A percentile compares a stretch with the other conserved stretches of the same genome.
phyloP scores from a whole-genome alignment of 805 yeast genomes.

The Candida endomychidarum region DNA sequence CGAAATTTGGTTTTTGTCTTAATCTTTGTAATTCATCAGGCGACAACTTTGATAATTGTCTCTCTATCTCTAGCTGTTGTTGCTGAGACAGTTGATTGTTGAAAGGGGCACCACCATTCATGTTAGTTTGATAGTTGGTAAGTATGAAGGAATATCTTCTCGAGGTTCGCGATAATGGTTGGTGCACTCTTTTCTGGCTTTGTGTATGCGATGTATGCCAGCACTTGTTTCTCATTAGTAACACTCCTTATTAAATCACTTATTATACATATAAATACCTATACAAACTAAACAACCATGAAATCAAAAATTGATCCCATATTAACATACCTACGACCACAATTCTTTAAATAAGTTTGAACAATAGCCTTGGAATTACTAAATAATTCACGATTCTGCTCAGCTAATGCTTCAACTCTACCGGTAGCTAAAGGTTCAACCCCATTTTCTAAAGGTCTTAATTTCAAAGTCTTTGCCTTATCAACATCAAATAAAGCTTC shows the following conservation, averaged over 20 bases:
- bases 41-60: conserved; percentile 30
- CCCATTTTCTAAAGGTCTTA: conserved; percentile 53
- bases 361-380: conserved; percentile 56
- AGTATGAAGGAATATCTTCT: not conserved
- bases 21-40: conserved; percentile 45
- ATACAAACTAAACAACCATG: conserved; percentile 28
- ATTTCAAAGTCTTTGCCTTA: conserved; percentile 57
- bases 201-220: too few relatives aligned
- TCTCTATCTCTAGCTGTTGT: conserved; percentile 10
- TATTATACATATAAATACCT: conserved; percentile 1
- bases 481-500: conserved; percentile 79
- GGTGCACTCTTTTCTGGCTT: not conserved
- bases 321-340: conserved; percentile 88
- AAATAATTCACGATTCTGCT: conserved; percentile 71
- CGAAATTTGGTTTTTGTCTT: conserved; percentile 44
- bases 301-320: conserved; percentile 77
- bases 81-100: conserved; percentile 5
- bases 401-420: conserved; percentile 70
- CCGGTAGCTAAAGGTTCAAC: conserved; percentile 42
- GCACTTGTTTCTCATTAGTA: too few relatives aligned
- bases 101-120: not conserved
- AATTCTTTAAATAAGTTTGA: conserved; percentile 69
- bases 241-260: too few relatives aligned
- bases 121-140: not conserved
- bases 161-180: not conserved